Evolutionary conservation across 441 rosid species (phyloP), one percentile per base, ranked within the genome.

Genomic region (Corymbia calophylla): DNA sequence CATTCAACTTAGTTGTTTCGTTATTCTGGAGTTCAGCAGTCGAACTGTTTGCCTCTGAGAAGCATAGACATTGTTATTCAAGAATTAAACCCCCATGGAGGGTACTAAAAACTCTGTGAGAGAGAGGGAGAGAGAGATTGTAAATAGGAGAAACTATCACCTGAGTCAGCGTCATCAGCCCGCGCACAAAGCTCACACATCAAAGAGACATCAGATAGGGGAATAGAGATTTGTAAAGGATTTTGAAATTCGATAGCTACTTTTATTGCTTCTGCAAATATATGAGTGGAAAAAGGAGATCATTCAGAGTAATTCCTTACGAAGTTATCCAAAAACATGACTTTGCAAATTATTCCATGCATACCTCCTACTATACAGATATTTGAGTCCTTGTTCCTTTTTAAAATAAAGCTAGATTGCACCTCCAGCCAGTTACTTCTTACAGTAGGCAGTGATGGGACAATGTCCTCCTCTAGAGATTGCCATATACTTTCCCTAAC

Each of bases 331-430:
- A 90, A 86, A 85, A 31, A 90, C 70, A 56, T 47, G 91, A 90
- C 58, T 90, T 86, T 88, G 89, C 87, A 86, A 92, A 90, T 86
- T 92, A 87, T 82, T 93, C 92, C 93, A 94, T 94, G 90, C 98
- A 93, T 96, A 98, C 99, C 99, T 96, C 99, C 99, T 92, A 96
- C 97, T 90, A 97, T 97, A 94, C 99, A 98, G 92, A 98, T 92
- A 91, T 96, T 97, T 91, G 99, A 93, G 91, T 96, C 97, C 93
- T 91, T 94, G 90, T 93, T 92, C 54, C 92, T 93, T 91, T 92
- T 97, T 15, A 97, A 94, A 55, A 96, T 90, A 91, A 96, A 93
- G 93, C 94, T 96, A 87, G 99, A 96, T 90, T 97, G 99, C 73
- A 97, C 92, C 87, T 98, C 99, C 96, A 98, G 94, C 99, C 99